Conservation (phyloP, 2,329 filamentous ascomycete species). For the Spiromastix sp. region DNA sequence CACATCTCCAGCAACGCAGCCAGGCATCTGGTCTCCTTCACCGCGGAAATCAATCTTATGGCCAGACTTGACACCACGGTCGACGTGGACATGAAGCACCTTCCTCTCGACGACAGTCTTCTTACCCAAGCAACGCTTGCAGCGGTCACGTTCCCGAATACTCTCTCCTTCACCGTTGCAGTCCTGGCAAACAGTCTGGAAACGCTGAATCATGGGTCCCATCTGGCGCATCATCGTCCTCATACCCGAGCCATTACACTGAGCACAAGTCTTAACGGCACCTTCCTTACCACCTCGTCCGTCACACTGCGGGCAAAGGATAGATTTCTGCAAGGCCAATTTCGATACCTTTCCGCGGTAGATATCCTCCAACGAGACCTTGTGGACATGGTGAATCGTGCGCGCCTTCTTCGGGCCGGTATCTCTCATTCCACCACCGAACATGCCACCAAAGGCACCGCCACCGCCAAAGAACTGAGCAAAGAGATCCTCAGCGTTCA, state of each 20-base stretch:
- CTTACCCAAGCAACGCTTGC: conserved; percentile 93
- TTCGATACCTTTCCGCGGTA: conserved; percentile 98
- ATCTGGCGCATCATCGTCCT: conserved; percentile 99
- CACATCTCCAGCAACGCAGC: conserved; percentile 87
- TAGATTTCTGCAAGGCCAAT: conserved; percentile 89
- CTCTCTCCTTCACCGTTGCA: conserved; percentile 96
- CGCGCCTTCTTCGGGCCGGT: conserved; percentile 82
- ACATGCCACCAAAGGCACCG: conserved; percentile 66
- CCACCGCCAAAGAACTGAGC: conserved; percentile 85
- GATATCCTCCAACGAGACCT: conserved; percentile 94
- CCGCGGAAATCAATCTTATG: conserved; percentile 96
- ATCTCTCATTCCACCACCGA: conserved; percentile 66
- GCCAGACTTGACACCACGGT: conserved; percentile 83
- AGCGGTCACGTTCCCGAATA: conserved; percentile 93
- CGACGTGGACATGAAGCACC: conserved; percentile 95
- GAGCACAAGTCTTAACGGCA: conserved; percentile 83
- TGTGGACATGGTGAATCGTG: conserved; percentile 97
- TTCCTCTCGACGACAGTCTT: conserved; percentile 97
- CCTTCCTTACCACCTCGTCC: conserved; percentile 95
- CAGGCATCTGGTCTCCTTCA: conserved; percentile 91
- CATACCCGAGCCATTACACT: conserved; percentile 92
- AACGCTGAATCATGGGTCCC: conserved; percentile 99
- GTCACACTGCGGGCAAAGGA: conserved; percentile 91
- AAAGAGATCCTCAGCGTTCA: conserved; percentile 94
- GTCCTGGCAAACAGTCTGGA: conserved; percentile 98